Conservation (phyloP, 169 alveolate genomes). For the Perkinsus olseni region DNA sequence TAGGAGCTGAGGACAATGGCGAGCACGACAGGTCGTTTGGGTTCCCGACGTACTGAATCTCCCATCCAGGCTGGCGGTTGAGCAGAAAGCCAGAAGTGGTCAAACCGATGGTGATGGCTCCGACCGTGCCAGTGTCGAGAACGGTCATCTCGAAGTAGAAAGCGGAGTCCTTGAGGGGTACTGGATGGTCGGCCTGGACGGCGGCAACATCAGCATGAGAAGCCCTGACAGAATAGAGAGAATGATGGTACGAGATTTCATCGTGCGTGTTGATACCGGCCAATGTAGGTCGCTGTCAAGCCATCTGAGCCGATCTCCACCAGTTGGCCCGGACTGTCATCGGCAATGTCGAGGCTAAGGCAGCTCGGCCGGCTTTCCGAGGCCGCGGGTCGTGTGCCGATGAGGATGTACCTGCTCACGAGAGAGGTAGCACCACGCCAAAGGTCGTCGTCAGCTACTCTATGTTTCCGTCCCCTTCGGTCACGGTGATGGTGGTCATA, state of each 20-base stretch:
- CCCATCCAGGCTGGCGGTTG: background rate
- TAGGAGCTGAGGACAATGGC: background rate
- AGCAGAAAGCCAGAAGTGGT: background rate
- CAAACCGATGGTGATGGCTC: background rate
- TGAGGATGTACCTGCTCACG: background rate
- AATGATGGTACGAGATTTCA: background rate
- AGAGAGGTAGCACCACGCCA: no score
- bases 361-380: background rate
- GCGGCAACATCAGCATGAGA: background rate
- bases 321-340: background rate
- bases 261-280: background rate
- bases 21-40: background rate
- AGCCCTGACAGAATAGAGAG: background rate
- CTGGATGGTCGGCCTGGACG: background rate
- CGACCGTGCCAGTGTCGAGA: background rate
- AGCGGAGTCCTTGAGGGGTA: background rate
- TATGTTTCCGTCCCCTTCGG: no score
- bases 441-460: no score
- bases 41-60: background rate
- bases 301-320: background rate
- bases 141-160: background rate
- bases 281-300: background rate
- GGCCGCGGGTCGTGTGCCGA: background rate
- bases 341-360: background rate
- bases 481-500: no score